phyloP scores from a whole-genome alignment of 1,284 basidiomycete species.

The Pseudozyma thailandica region DNA sequence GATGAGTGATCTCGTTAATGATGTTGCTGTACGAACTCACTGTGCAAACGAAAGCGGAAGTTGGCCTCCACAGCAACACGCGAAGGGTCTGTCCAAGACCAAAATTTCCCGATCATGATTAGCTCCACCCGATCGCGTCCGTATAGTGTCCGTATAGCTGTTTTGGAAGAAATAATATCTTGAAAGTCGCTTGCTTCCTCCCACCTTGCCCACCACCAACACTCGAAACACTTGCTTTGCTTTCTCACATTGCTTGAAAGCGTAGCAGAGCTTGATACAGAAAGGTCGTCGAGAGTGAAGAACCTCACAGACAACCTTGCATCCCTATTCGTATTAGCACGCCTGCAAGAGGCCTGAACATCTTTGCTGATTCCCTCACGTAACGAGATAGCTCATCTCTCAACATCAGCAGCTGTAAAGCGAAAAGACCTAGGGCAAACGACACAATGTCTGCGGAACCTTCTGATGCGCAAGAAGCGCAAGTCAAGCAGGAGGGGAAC shows the following conservation, averaged over 20 bases:
- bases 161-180: not conserved
- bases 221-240: not conserved
- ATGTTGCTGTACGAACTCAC: too few species aligned
- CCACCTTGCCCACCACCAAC: slow-evolving; percentile 3
- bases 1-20: not conserved
- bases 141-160: too few species aligned
- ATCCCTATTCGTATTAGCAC: not conserved
- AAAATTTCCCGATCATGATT: slow-evolving; percentile 7
- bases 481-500: slow-evolving; percentile 22
- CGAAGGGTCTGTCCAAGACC: too few species aligned
- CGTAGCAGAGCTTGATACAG: not conserved
- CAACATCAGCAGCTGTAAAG: not conserved
- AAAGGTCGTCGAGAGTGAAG: not conserved
- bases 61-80: not conserved
- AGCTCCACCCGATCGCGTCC: not conserved
- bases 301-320: not conserved
- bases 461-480: slow-evolving; percentile 23
- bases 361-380: too few species aligned
- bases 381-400: too few species aligned
- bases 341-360: not conserved
- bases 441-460: slow-evolving; percentile 23
- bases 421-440: not conserved
- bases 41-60: too few species aligned
- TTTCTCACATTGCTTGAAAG: not conserved
- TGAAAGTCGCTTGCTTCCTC: not conserved